phyloP scores from a whole-genome alignment of 2,329 filamentous ascomycete genomes.

The Aspergillus novoparasiticus region DNA sequence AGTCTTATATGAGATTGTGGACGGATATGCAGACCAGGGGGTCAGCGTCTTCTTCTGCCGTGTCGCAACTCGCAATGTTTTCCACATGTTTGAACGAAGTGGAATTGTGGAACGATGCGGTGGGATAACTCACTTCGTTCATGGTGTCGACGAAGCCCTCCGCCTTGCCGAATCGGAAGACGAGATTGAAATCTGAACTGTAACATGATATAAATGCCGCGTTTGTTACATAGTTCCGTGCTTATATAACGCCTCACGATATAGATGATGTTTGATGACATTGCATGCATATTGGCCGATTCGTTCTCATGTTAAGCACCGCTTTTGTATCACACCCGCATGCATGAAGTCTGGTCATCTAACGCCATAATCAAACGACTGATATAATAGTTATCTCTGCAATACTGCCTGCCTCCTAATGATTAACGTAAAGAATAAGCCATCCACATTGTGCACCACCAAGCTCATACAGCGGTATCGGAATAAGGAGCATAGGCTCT shows the following conservation, averaged over 20 bases:
- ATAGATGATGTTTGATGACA: constrained; percentile 11
- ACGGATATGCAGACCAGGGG: constrained; percentile 72
- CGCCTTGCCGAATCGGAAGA: constrained; percentile 75
- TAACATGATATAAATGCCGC: not conserved
- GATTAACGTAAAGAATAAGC: not conserved
- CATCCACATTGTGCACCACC: not conserved
- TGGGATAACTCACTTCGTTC: constrained; percentile 75
- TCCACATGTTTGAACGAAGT: constrained; percentile 71
- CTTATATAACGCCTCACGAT: not conserved
- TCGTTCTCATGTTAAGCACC: not conserved
- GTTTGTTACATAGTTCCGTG: not conserved
- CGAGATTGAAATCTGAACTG: constrained; percentile 36
- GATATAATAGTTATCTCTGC: not conserved
- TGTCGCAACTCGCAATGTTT: constrained; percentile 61
- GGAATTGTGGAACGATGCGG: constrained; percentile 86
- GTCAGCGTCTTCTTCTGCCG: constrained; percentile 63
- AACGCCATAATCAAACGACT: not conserved
- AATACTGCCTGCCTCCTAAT: not conserved
- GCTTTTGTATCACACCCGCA: not conserved
- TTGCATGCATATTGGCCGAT: constrained; percentile 1
- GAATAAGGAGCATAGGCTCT: not conserved
- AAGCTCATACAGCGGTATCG: not conserved
- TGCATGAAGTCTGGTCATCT: not conserved
- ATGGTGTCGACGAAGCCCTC: constrained; percentile 81
- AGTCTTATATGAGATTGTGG: constrained; percentile 86